These are phyloP conservation scores for Toxoplasma gondii DNA, from an alignment of 169 alveolate species.

Conservation along the genomic window DNA sequence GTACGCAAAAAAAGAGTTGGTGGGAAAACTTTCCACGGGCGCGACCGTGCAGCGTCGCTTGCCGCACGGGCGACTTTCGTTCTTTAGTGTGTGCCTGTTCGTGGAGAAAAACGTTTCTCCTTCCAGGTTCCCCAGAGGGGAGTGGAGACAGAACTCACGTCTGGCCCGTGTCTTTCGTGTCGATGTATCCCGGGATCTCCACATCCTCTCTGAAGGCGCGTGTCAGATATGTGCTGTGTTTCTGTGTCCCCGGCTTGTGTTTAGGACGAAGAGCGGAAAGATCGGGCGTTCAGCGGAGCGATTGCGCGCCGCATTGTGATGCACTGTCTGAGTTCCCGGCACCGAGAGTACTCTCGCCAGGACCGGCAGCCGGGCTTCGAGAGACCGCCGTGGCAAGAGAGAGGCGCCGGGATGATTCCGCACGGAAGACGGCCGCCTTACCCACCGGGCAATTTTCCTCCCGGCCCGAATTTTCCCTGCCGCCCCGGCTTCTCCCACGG, in stretches of 20 bases:
- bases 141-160: no score
- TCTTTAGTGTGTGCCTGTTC: neutral
- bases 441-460: neutral
- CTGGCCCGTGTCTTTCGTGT: no score
- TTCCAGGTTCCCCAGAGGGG: neutral
- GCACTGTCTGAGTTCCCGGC: neutral
- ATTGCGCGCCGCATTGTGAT: constrained; percentile 59
- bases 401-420: no score
- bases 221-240: no score
- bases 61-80: no score
- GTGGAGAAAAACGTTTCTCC: neutral
- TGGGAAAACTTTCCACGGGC: no score
- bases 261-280: constrained; percentile 44
- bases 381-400: neutral
- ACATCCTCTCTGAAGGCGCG: no score
- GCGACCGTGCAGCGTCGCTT: no score
- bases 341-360: neutral
- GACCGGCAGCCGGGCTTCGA: neutral
- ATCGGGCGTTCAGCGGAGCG: constrained; percentile 54
- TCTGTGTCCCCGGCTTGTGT: no score
- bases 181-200: no score
- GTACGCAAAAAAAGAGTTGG: neutral
- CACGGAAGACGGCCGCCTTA: neutral
- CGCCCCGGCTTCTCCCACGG: neutral
- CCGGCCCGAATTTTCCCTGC: neutral